These are phyloP conservation scores for Ricinus communis DNA, from an alignment of 345 rosid species.

Conservation along the genomic window DNA sequence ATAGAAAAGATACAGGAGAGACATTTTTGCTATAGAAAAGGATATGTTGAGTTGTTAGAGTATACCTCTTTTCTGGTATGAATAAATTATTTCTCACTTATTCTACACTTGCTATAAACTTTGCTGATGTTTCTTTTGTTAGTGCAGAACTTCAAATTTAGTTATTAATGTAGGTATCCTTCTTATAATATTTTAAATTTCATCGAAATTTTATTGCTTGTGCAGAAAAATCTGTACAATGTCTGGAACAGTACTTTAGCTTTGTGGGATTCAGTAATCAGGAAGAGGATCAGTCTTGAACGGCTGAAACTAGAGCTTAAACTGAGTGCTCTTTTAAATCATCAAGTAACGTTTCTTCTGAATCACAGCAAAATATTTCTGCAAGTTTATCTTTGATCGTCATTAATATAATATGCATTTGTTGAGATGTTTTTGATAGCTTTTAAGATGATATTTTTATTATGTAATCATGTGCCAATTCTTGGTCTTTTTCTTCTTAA, in stretches of 20 bases:
- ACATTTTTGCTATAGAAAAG: conserved; percentile 1
- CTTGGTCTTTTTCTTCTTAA: neutral
- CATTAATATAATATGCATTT: too few relatives aligned
- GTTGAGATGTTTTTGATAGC: neutral
- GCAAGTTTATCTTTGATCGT: neutral
- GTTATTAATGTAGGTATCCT: neutral
- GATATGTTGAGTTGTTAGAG: neutral
- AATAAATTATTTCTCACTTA: neutral
- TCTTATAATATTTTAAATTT: conserved; percentile 6
- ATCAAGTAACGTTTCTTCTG: conserved; percentile 57
- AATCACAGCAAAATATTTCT: conserved; percentile 8
- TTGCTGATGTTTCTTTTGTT: neutral
- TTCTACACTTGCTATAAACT: neutral
- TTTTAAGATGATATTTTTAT: neutral
- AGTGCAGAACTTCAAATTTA: neutral
- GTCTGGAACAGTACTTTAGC: conserved; percentile 67
- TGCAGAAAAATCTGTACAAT: conserved; percentile 68
- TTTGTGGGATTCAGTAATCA: conserved; percentile 65
- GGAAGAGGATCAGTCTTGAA: conserved; percentile 66
- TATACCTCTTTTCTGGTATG: neutral
- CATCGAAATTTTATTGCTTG: conserved; percentile 24
- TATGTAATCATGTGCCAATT: neutral
- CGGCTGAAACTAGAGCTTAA: conserved; percentile 71
- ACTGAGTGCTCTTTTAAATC: conserved; percentile 62
- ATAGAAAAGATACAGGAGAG: neutral